Evolutionary conservation across 2,329 filamentous ascomycete species (phyloP), one percentile per base, ranked within the genome.

Genomic region (Cytospora paraplurivora): DNA sequence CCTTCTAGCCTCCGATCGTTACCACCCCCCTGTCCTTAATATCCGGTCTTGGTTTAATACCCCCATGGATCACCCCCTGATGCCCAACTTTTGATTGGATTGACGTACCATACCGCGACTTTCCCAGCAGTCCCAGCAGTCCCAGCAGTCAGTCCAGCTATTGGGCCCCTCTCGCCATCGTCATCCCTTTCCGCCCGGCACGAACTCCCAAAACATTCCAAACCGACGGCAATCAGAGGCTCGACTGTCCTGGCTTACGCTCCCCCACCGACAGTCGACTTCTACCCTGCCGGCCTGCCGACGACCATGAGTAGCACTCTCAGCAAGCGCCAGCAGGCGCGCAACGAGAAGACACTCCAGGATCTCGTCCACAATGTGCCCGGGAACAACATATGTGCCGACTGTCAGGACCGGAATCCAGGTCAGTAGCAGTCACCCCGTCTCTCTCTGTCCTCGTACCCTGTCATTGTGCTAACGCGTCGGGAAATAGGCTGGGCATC

Each of bases 271-370:
- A 44, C 17, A 44, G 17, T 15, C 12, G 6, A 44, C 17, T 7
- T 12, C n/a, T 47, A 21, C 44, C n/a, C 44, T 47, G 10, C 19
- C 32, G 33, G 32, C 27, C 27, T 27, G 27, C 27, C 33, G 5
- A 60, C 33, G 27, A 38, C 32, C 15, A 65, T 65, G 63, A 62
- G 56, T 35, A 53, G 54, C 33, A 54, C 57, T 37, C 54, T 66
- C n/a, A 97, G 89, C 82, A 99, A 98, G 85, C 92, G 95, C 78
- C 92, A 97, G 81, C 94, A 97, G 84, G 92, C 91, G 82, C 93
- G 95, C 78, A 97, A 99, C 77, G 95, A 99, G 81, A 92, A 92
- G 75, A 82, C 87, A 62, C 83, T 99, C 69, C 92, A 97, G 73
- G 94, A 98, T 55, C 85, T 99, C 67, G 89, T 98, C 69, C 90